phyloP scores from a whole-genome alignment of 2,329 filamentous ascomycete species.

The Aspergillus fumigatus region DNA sequence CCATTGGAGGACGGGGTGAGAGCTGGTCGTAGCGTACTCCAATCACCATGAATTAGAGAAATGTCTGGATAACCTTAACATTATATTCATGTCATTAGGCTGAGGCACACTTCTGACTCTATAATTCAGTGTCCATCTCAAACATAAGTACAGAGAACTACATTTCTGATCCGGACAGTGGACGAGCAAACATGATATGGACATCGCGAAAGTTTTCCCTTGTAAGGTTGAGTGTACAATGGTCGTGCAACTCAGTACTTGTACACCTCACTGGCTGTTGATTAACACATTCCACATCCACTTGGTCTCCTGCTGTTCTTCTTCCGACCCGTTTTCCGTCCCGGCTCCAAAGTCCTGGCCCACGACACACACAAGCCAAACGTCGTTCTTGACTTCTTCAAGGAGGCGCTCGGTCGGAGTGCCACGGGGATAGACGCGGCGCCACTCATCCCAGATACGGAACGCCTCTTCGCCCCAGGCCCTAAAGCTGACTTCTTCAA shows the following conservation, averaged over 20 bases:
- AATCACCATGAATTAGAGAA: not conserved
- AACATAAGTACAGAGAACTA: not conserved
- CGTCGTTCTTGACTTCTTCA: constrained; percentile 61
- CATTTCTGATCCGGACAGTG: not conserved
- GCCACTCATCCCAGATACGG: constrained; percentile 93
- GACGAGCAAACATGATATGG: not conserved
- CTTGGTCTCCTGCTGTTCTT: constrained; percentile 36
- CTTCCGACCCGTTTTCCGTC: constrained; percentile 32
- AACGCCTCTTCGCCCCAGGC: constrained; percentile 97
- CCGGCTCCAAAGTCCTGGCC: constrained; percentile 44
- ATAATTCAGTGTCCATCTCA: not conserved
- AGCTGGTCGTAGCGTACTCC: not conserved
- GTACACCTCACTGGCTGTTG: constrained; percentile 18
- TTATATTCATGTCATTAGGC: too few species aligned
- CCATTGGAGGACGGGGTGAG: not conserved
- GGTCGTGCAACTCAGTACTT: too few species aligned
- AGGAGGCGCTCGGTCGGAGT: constrained; percentile 69
- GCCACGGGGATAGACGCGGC: constrained; percentile 73
- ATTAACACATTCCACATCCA: constrained; percentile 38
- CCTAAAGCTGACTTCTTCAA: constrained; percentile 88
- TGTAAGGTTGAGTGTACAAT: too few species aligned
- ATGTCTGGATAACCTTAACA: too few species aligned
- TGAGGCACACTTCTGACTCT: not conserved
- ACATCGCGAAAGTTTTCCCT: too few species aligned
- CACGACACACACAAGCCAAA: constrained; percentile 77